A percentile compares a stretch with the other conserved stretches of the same genome.
Conservation (phyloP, 305 asterid genomes). For the Solanum hybrid region DNA sequence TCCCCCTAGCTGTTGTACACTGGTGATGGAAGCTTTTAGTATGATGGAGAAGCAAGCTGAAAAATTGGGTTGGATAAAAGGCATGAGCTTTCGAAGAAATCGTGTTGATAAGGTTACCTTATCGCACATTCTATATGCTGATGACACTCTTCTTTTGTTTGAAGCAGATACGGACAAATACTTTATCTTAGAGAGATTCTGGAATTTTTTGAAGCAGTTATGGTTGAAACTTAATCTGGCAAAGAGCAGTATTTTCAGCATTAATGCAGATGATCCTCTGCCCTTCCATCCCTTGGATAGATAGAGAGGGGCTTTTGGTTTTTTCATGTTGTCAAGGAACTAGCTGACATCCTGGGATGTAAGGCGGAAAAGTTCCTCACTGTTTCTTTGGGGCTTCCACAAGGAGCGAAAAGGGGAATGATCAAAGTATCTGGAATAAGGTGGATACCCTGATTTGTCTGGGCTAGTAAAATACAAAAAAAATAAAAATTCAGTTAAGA, state of each 20-base stretch:
- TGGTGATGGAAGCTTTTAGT: neutral
- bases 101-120: neutral
- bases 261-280: neutral
- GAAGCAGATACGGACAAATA: neutral
- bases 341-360: neutral
- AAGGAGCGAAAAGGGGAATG: neutral
- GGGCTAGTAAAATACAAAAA: neutral
- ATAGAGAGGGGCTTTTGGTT: neutral
- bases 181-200: neutral
- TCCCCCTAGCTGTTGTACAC: neutral
- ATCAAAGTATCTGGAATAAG: neutral
- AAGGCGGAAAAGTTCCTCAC: neutral
- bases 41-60: neutral
- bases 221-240: neutral
- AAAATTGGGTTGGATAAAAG: neutral
- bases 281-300: neutral
- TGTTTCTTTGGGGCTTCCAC: neutral
- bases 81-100: neutral
- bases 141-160: neutral
- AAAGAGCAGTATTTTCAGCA: neutral
- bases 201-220: neutral
- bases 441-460: neutral
- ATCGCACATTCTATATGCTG: neutral
- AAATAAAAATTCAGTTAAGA: neutral
- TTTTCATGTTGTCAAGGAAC: neutral